phyloP scores from a whole-genome alignment of 2,329 filamentous ascomycete species.

The Gremmenia infestans region DNA sequence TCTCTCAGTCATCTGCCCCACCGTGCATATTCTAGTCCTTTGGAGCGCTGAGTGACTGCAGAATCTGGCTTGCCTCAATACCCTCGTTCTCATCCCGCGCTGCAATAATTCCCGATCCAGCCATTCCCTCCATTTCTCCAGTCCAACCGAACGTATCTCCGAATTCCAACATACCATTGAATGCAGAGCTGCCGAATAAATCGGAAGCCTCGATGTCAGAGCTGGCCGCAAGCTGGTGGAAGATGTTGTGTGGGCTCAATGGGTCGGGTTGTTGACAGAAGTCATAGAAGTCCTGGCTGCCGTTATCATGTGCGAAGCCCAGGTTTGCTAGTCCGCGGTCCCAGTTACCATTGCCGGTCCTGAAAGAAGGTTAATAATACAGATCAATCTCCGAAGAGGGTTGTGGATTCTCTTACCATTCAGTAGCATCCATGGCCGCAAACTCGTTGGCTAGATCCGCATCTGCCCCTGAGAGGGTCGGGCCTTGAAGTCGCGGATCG shows the following conservation, averaged over 20 bases:
- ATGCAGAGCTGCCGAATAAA: conserved; percentile 18
- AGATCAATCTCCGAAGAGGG: neutral
- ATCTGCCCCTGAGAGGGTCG: conserved; percentile 25
- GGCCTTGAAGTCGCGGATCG: conserved; percentile 15
- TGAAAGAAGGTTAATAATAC: conserved; percentile 14
- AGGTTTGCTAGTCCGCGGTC: conserved; percentile 33
- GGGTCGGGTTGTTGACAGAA: conserved; percentile 31
- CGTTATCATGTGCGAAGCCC: conserved; percentile 31
- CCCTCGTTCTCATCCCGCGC: conserved; percentile 25
- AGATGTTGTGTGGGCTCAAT: conserved; percentile 26
- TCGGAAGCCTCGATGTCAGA: conserved; percentile 23
- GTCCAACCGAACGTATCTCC: conserved; percentile 2
- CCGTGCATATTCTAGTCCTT: conserved; percentile 18
- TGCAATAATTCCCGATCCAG: conserved; percentile 5
- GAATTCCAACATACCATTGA: conserved; percentile 12
- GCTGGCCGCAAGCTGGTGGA: conserved; percentile 29
- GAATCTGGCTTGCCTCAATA: conserved; percentile 30
- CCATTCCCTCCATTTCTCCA: neutral
- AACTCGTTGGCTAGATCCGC: conserved; percentile 53
- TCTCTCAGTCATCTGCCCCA: conserved; percentile 1
- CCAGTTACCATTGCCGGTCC: conserved; percentile 31
- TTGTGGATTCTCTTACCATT: conserved; percentile 34
- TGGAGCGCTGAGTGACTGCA: conserved; percentile 28
- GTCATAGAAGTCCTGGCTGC: conserved; percentile 31
- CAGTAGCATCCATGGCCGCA: conserved; percentile 49